Conservation (phyloP, 345 rosid species). For the Excoecaria cochinchinensis region DNA sequence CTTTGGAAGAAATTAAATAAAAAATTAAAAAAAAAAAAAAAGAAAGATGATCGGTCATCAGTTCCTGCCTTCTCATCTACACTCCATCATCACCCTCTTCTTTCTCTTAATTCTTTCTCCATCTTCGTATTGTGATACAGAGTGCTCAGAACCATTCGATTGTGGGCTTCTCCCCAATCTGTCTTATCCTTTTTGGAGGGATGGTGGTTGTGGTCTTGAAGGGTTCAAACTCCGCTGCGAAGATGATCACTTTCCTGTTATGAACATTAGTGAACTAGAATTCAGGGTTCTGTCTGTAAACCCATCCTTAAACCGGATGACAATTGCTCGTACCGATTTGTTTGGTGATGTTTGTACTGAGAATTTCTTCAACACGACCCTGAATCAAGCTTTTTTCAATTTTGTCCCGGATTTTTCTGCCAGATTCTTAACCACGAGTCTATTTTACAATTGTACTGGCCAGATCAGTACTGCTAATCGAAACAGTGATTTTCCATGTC, state of each 20-base stretch:
- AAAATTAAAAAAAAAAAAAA: not conserved
- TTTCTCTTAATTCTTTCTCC: conserved; percentile 27
- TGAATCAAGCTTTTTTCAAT: not conserved
- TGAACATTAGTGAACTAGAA: not conserved
- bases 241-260: not conserved
- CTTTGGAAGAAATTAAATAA: not conserved
- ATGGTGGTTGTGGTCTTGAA: conserved; percentile 37
- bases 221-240: conserved; percentile 37
- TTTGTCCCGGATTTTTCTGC: not conserved
- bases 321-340: conserved; percentile 22
- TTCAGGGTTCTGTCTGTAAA: conserved; percentile 10
- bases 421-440: conserved; percentile 18
- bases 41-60: not conserved
- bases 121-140: conserved; percentile 24
- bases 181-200: conserved; percentile 58
- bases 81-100: conserved; percentile 14
- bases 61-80: not conserved
- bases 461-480: too few relatives aligned
- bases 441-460: conserved; percentile 29
- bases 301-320: not conserved
- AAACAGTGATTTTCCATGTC: not conserved
- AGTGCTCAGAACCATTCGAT: conserved; percentile 18
- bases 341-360: conserved; percentile 19
- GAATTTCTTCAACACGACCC: not conserved
- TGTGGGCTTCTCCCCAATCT: conserved; percentile 36